These are phyloP conservation scores for Agarophyton chilense DNA, from an alignment of 23 red algal genomes.

Conservation along the genomic window DNA sequence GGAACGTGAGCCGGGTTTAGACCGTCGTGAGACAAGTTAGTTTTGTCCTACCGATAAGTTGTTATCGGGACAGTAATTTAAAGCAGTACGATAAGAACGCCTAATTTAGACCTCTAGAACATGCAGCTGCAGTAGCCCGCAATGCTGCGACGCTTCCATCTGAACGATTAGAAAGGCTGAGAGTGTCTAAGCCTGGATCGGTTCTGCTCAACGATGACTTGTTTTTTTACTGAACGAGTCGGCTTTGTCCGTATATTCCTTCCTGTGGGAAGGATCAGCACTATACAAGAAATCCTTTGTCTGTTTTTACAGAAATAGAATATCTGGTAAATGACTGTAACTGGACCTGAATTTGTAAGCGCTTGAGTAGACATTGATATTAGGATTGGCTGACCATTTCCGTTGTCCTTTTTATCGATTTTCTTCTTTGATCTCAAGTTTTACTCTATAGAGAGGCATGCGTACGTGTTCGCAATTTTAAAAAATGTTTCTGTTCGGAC, in stretches of 20 bases:
- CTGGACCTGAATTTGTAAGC: conserved; percentile 25
- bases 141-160: too few relatives aligned
- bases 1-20: conserved; percentile 80
- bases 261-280: neutral
- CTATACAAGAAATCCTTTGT: conserved; percentile 13
- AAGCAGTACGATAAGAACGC: conserved; percentile 59
- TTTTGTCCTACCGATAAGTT: conserved; percentile 80
- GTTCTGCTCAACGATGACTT: conserved; percentile 34
- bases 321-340: conserved; percentile 39
- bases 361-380: conserved; percentile 43
- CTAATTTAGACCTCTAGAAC: conserved; percentile 39
- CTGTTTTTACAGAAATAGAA: conserved; percentile 36
- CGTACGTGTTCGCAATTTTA: neutral
- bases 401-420: conserved; percentile 34
- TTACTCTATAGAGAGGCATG: neutral
- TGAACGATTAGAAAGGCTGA: conserved; percentile 60
- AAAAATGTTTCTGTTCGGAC: too few relatives aligned
- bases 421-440: too few relatives aligned
- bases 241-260: conserved; percentile 16
- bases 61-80: conserved; percentile 88
- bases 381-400: conserved; percentile 59
- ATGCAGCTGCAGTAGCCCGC: conserved; percentile 64
- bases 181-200: conserved; percentile 59
- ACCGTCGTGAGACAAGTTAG: conserved; percentile 76
- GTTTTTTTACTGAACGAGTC: neutral